Evolutionary conservation across 2,329 filamentous ascomycete species (phyloP).

Genomic region (Coniochaeta hoffmannii): DNA sequence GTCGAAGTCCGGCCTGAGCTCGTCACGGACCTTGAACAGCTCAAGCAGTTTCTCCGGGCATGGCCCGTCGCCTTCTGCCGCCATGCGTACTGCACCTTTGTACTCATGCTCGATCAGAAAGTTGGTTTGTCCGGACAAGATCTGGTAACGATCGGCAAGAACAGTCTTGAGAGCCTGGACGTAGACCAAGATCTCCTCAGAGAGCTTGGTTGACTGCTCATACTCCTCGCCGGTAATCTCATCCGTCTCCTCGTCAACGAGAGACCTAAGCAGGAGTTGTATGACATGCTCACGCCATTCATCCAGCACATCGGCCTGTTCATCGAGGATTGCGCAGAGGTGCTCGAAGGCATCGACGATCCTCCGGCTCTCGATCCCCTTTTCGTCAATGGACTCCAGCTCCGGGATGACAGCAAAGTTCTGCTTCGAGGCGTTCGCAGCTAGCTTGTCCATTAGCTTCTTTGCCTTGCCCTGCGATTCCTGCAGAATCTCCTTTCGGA

Average conservation of each 20-base stretch:
- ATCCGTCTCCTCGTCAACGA: constrained; percentile 75
- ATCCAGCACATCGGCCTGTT: constrained; percentile 63
- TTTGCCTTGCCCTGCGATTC: constrained; percentile 51
- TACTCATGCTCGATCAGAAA: constrained; percentile 68
- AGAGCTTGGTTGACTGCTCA: constrained; percentile 74
- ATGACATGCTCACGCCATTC: constrained; percentile 70
- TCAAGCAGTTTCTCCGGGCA: constrained; percentile 56
- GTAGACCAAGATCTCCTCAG: constrained; percentile 85
- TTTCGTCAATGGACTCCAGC: constrained; percentile 41
- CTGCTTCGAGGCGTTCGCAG: constrained; percentile 41
- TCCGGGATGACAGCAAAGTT: constrained; percentile 57
- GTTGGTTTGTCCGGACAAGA: constrained; percentile 71
- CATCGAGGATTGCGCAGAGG: constrained; percentile 60
- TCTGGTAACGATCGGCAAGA: constrained; percentile 70
- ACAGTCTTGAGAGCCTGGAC: constrained; percentile 69
- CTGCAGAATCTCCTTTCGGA: constrained; percentile 72
- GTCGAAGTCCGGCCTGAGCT: constrained; percentile 34
- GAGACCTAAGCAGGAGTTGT: constrained; percentile 61
- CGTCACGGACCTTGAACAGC: constrained; percentile 38
- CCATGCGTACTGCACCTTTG: constrained; percentile 50
- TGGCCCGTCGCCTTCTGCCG: constrained; percentile 58
- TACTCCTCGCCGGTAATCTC: constrained; percentile 88
- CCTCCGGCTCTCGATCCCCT: constrained; percentile 65
- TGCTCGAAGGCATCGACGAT: constrained; percentile 59
- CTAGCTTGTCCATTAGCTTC: constrained; percentile 56